Conservation (phyloP, 73 alveolate genomes). For the Symbiodinium pilosum region DNA sequence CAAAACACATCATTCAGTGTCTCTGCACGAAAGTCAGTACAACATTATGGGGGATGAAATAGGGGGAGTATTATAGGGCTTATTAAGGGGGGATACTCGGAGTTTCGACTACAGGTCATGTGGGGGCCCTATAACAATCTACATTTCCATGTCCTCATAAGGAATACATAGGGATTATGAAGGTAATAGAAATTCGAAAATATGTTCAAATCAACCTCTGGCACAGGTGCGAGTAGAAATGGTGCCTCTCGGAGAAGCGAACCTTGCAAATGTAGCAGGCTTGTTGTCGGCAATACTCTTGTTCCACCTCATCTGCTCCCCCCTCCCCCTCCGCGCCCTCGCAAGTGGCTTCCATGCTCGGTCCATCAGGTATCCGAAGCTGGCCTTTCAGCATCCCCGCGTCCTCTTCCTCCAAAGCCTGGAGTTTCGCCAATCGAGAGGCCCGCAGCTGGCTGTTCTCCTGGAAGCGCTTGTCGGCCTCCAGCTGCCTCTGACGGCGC, state of each 20-base stretch:
- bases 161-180: no score
- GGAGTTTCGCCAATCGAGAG: conserved; percentile 38
- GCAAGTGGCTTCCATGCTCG: not conserved
- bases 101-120: no score
- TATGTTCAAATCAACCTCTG: no score
- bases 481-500: conserved; percentile 79
- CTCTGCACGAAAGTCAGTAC: no score
- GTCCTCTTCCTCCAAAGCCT: conserved; percentile 20
- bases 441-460: conserved; percentile 78
- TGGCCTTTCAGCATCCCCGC: not conserved
- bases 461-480: conserved; percentile 68
- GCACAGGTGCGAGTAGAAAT: conserved; percentile 73
- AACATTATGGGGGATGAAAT: no score
- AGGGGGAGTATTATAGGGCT: no score
- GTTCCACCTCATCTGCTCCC: not conserved
- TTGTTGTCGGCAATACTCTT: conserved; percentile 34
- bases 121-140: no score
- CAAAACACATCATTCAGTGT: no score
- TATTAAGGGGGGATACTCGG: no score
- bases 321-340: not conserved
- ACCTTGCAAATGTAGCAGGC: conserved; percentile 90
- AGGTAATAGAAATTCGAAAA: no score
- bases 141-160: no score
- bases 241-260: conserved; percentile 59
- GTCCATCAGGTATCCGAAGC: conserved; percentile 81